These are phyloP conservation scores for Leccinum olivaceopallidum DNA, from an alignment of 768 basidiomycete genomes.

Conservation along the genomic window DNA sequence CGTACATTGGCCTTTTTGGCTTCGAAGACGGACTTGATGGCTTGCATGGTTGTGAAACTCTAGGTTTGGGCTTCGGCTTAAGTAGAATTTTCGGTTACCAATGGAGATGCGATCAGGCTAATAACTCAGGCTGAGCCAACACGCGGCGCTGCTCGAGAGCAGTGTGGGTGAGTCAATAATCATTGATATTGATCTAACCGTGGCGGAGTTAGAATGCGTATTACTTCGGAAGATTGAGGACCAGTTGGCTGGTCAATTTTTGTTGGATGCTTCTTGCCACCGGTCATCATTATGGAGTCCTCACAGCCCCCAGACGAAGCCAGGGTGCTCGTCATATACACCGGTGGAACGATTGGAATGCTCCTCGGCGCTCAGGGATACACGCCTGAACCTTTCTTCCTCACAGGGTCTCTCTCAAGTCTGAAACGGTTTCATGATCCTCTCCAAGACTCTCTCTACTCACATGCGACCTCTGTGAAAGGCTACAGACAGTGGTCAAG, in stretches of 20 bases:
- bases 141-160: too few relatives aligned
- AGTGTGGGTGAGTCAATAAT: too few relatives aligned
- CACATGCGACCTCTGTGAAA: conserved; percentile 74
- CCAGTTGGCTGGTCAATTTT: not conserved
- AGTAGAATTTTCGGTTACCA: not conserved
- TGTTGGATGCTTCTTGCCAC: not conserved
- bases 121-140: too few relatives aligned
- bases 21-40: conserved; percentile 31
- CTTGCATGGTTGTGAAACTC: conserved; percentile 18
- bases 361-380: conserved; percentile 75
- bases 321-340: conserved; percentile 85
- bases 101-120: not conserved
- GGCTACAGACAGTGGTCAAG: conserved; percentile 77
- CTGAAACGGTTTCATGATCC: conserved; percentile 94
- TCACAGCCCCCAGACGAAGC: conserved; percentile 62
- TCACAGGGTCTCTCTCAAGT: conserved; percentile 79
- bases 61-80: not conserved
- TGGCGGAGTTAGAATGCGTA: not conserved
- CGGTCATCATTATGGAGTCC: conserved; percentile 45
- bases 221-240: not conserved
- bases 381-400: conserved; percentile 83
- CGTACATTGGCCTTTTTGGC: conserved; percentile 24
- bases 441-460: conserved; percentile 81
- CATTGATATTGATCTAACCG: not conserved
- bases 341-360: conserved; percentile 91